phyloP scores from a whole-genome alignment of 352 stramenopile species.

The Pythium coloratum region DNA sequence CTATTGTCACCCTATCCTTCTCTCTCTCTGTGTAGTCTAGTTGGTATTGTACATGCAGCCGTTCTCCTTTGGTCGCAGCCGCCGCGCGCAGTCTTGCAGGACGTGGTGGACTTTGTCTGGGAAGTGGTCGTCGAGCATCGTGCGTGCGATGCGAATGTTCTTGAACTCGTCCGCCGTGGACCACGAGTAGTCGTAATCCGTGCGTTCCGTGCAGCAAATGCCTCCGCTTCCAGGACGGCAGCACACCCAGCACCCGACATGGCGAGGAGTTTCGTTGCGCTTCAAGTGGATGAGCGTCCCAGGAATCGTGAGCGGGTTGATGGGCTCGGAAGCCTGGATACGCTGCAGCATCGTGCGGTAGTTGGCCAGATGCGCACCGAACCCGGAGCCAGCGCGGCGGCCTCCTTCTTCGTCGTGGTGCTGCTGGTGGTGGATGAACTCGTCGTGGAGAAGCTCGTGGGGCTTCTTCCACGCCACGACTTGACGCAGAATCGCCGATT shows the following conservation, averaged over 20 bases:
- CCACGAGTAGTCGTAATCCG: conserved; percentile 80
- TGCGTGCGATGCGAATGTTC: conserved; percentile 76
- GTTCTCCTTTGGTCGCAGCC: conserved; percentile 35
- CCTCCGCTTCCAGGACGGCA: conserved; percentile 72
- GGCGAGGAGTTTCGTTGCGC: conserved; percentile 36
- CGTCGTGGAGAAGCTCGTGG: conserved; percentile 69
- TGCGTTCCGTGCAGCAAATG: conserved; percentile 83
- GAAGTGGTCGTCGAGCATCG: conserved; percentile 89
- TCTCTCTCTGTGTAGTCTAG: conserved; percentile 2
- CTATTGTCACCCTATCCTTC: not conserved
- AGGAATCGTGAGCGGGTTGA: conserved; percentile 78
- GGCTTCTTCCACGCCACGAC: conserved; percentile 77
- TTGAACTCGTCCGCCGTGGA: conserved; percentile 57
- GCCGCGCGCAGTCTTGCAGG: conserved; percentile 69
- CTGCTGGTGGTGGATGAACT: conserved; percentile 17
- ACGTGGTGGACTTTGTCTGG: conserved; percentile 88
- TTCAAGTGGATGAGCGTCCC: conserved; percentile 78
- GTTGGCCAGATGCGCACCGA: conserved; percentile 66
- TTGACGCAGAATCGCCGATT: conserved; percentile 78
- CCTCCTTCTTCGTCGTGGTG: conserved; percentile 6
- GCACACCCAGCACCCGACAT: conserved; percentile 76
- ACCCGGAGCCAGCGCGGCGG: conserved; percentile 27
- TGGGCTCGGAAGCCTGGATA: conserved; percentile 79
- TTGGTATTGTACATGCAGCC: conserved; percentile 36
- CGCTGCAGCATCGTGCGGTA: conserved; percentile 85